Evolutionary conservation across 768 basidiomycete genomes (phyloP), one percentile per base, ranked within the genome.

Genomic region (Boletus insuetus): DNA sequence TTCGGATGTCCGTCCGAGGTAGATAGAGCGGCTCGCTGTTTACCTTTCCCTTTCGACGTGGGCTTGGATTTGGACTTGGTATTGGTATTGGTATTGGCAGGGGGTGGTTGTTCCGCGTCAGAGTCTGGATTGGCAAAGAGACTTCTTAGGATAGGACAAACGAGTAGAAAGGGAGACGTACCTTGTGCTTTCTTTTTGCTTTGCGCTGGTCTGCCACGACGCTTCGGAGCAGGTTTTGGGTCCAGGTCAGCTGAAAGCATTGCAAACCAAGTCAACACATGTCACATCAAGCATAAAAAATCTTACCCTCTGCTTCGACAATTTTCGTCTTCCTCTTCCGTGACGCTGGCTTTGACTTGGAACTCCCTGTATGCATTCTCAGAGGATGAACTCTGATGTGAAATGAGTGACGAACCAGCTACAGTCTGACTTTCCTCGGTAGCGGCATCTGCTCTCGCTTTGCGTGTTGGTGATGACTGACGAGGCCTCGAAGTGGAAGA

Each of bases 141-240:
- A 32, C 14, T 6, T 22, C 31, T 49, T 32, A 51, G 11, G 14
- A 41, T 49, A 20, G 26, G 19, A 22, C 7, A 24, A 9, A 34
- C 10, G 29, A 3, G 6, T 31, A 10, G 22, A 44, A 39, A 14
- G 16, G 19, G 13, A 11, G 11, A 49, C 55, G n/a, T 6, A 58
- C 65, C 46, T n/a, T 29, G 40, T 19, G 16, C 24, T 34, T 58
- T 64, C 38, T 51, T 46, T 51, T 61, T 61, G 3, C 46, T 46
- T 19, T 63, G 67, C 12, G 46, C 37, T 6, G 51, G 9, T 29
- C 29, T 50, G 7, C 58, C 55, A 39, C 55, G 58, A 11, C 61
- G 68, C 31, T 58, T 64, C 9, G 64, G 50, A 35, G 56, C 16
- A 37, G 64, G 51, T 20, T 56, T 53, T 29, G 43, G 9, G 2